Base-by-base conservation (phyloP, 176 grass and related monocot species). In the Triticum urartu region DNA sequence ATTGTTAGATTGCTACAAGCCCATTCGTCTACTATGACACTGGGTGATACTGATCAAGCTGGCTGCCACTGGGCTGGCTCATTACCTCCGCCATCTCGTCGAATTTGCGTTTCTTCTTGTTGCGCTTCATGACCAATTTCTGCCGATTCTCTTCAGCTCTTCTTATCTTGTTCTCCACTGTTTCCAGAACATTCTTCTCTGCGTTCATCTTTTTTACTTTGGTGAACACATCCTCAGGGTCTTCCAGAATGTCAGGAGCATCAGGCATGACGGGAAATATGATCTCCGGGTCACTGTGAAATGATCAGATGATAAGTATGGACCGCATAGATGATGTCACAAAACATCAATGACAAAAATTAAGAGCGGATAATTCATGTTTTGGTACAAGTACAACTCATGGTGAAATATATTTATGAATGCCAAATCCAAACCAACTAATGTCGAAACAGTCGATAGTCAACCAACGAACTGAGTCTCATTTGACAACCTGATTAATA, bases 91-190 rank as follows among this genome's bases (percentile, higher is more conserved):
- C 12, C 3, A 87, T 81, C 40, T 87, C 9, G 0, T 81, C 69
- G 22, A 81, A 87, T n/a, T 87, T 87, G 40, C 78, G 85, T 14
- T 87, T 87, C 32, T 36, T 81, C 69, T 87, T 81, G 60, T 81
- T 74, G 61, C 34, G 33, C 39, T 66, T 21, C 9, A 38, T 6
- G 6, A n/a, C 0, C 40, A 81, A 32, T 54, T 75, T 34, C 43
- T 56, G 0, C 5, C 0, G 6, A 14, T 28, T 10, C 9, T 40
- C 32, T 21, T 75, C n/a, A 0, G 12, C 7, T 40, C 6, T 4
- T 6, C 15, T 81, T 54, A 75, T 87, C 11, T 3, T 14, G 2
- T 18, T 18, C 13, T 81, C 33, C 9, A 81, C 25, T 15, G 30
- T 8, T 87, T 81, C 69, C n/a, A 81, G 20, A n/a, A 65, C 30